These are phyloP conservation scores for Moesziomyces aphidis DNA, from an alignment of 1,284 basidiomycete species.

Conservation along the genomic window DNA sequence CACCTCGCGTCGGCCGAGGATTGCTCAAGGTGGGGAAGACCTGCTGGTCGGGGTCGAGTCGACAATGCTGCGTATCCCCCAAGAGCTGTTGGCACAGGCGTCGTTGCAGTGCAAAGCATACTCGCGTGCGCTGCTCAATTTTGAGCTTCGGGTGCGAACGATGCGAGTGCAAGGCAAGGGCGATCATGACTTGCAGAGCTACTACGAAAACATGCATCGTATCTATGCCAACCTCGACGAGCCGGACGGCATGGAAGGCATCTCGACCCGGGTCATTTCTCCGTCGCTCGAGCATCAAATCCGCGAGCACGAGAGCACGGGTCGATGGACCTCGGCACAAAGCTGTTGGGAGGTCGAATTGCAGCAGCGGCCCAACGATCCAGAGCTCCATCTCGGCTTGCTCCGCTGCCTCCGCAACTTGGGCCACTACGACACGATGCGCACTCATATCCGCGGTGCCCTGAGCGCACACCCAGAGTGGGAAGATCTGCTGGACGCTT, in stretches of 20 bases:
- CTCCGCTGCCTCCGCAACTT: slow-evolving; percentile 91
- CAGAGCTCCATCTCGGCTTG: slow-evolving; percentile 89
- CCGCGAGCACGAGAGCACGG: slow-evolving; percentile 96
- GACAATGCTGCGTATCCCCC: slow-evolving; percentile 83
- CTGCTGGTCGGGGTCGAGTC: slow-evolving; percentile 74
- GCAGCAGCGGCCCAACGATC: slow-evolving; percentile 88
- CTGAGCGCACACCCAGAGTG: slow-evolving; percentile 87
- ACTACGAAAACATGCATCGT: slow-evolving; percentile 92
- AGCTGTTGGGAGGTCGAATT: slow-evolving; percentile 99
- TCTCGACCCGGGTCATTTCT: slow-evolving; percentile 87
- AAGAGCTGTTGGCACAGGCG: slow-evolving; percentile 89
- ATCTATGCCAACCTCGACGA: slow-evolving; percentile 97
- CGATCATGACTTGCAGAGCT: slow-evolving; percentile 71
- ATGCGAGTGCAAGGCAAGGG: slow-evolving; percentile 52
- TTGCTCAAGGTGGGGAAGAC: slow-evolving; percentile 48
- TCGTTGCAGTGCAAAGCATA: slow-evolving; percentile 94
- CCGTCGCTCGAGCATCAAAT: slow-evolving; percentile 97
- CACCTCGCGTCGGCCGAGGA: slow-evolving; percentile 32
- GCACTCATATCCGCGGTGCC: slow-evolving; percentile 94
- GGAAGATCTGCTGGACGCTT: slow-evolving; percentile 81
- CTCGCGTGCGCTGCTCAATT: slow-evolving; percentile 92
- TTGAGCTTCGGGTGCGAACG: slow-evolving; percentile 75
- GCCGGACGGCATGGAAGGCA: slow-evolving; percentile 99
- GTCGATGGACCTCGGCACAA: slow-evolving; percentile 97
- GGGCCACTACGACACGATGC: slow-evolving; percentile 96